Evolutionary conservation across 2,329 filamentous ascomycete genomes (phyloP), one percentile per base, ranked within the genome.

Genomic region (Nakataea oryzae): DNA sequence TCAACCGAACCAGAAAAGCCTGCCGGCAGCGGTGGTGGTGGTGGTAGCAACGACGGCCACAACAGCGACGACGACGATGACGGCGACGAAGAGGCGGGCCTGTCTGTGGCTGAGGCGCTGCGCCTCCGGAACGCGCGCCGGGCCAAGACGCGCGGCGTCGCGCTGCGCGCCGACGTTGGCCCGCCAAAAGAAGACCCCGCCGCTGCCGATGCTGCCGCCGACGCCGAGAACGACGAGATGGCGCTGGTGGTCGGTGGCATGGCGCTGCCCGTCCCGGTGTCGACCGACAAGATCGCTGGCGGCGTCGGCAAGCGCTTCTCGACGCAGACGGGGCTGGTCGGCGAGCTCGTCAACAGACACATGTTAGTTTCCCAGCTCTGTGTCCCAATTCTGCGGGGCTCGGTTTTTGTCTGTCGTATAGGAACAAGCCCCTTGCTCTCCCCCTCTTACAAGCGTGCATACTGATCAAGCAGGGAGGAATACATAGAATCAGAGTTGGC

Each of bases 401-500:
- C 41, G 29, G 47, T 57, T n/a, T n/a, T 83, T 59, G 47, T 30
- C 60, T 6, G 21, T 17, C 7, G 32, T 41, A 3, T n/a, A 28
- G 59, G 57, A 62, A 62, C 65, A 65, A 47, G 9, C 26, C 28
- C 30, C 30, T 30, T 28, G 13, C 11, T 50, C 34, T 57, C 27
- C 34, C n/a, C 47, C 58, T 7, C 41, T 64, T 1, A 54, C 41
- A 34, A 34, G 61, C 60, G 64, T 70, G 70, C 73, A 70, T 72
- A 76, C 89, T 92, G 85, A 92, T 85, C 77, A 79, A 80, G 78
- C 85, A 92, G 89, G 88, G 88, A 85, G 81, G 85, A 87, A 77
- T 93, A 90, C 76, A 86, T 93, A 91, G 89, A 92, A 79, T 87
- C 88, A 68, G 86, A 88, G 75, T 78, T 92, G 74, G 86, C 88